Base-by-base conservation (phyloP, 208 protist species). In the Herpetomonas samuelpessoai region DNA sequence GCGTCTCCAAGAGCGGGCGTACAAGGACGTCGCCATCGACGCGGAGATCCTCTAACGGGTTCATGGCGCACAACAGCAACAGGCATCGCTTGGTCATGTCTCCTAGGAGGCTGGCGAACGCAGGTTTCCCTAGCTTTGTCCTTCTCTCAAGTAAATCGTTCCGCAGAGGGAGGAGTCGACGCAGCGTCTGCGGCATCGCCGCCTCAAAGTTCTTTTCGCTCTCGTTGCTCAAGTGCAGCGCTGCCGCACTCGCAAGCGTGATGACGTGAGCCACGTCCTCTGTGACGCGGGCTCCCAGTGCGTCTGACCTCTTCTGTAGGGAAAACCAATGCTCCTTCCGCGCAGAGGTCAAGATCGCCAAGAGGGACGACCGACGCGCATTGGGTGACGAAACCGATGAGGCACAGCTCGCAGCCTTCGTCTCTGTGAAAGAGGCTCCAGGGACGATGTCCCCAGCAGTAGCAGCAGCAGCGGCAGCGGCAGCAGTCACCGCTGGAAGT, bases 211-310 rank as follows among this genome's bases (percentile, higher is more conserved):
- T 16, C n/a, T 55, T 49, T 2, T 63, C 26, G 1, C 49, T 61
- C 0, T 68, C 14, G 57, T 57, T 29, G 57, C 74, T 80, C 45
- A 76, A 41, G 57, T 80, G 68, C 56, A 80, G 46, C 21, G 54
- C 49, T 10, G 74, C 68, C 22, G 62, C 64, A 0, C 68, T 65
- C 45, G 70, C 68, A 16, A 22, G 7, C 0, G 68, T 68, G 48
- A 80, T 74, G 22, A 76, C 48, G 2, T 59, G 39, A 14, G 50
- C 39, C 31, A 79, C 45, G 12, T 55, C 48, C 22, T 47, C 53
- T 7, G 65, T 54, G 0, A 66, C 48, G 24, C 41, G 63, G 2
- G 41, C 24, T 16, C 55, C 62, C n/a, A 79, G 62, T 9, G 45
- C 58, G 50, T 79, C 73, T 30, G 62, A 47, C 25, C 24, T 53